A percentile compares a stretch with the other conserved stretches of the same genome.
Conservation (phyloP, 2,329 filamentous ascomycete genomes). For the Gnomoniopsis sp. region DNA sequence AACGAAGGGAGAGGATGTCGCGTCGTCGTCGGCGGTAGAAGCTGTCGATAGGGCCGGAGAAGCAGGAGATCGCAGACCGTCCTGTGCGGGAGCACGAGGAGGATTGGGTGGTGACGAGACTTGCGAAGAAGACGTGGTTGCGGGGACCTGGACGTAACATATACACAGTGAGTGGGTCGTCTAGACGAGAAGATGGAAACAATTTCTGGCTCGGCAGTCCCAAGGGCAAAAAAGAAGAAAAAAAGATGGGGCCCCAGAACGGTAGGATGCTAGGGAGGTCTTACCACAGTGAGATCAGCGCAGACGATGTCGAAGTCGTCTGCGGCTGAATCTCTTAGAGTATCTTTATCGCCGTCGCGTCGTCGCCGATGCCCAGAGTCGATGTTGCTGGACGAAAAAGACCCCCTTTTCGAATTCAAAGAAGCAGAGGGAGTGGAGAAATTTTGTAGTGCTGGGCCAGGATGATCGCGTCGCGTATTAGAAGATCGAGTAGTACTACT, state of each 20-base stretch:
- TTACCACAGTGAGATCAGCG: constrained; percentile 57
- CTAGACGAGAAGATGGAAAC: neutral
- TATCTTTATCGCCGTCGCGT: constrained; percentile 9
- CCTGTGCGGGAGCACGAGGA: constrained; percentile 61
- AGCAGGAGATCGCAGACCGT: constrained; percentile 41
- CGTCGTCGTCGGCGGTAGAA: constrained; percentile 60
- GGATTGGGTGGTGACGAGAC: constrained; percentile 44
- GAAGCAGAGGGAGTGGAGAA: constrained; percentile 12
- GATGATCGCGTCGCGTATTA: constrained; percentile 18
- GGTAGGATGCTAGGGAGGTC: constrained; percentile 21
- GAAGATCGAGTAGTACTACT: constrained; percentile 11
- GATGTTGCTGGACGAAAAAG: constrained; percentile 18
- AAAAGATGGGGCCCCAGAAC: neutral
- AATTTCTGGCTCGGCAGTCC: neutral
- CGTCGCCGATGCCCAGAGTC: constrained; percentile 15
- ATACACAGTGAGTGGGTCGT: constrained; percentile 16
- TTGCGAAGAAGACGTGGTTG: constrained; percentile 57
- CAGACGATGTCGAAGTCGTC: constrained; percentile 58
- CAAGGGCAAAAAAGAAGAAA: neutral
- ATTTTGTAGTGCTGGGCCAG: constrained; percentile 10
- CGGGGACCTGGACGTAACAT: constrained; percentile 29
- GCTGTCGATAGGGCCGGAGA: constrained; percentile 61
- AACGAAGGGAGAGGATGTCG: constrained; percentile 54
- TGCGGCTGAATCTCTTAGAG: constrained; percentile 53
- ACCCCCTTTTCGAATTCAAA: constrained; percentile 9